These are phyloP conservation scores for Trametes elegans DNA, from an alignment of 768 basidiomycete species.

Conservation along the genomic window DNA sequence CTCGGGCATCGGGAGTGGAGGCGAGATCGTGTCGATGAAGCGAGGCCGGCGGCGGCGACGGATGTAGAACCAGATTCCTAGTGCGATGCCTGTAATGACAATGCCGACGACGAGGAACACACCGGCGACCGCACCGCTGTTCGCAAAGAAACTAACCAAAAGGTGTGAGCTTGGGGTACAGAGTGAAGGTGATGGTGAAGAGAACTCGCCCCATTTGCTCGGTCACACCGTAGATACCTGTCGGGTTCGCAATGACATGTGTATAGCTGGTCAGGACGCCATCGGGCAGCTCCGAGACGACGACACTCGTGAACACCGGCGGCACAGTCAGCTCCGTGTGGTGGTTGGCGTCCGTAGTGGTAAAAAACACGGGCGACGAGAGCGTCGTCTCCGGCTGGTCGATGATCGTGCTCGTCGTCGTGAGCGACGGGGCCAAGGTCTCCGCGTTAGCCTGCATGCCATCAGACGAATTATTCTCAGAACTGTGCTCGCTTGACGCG, in stretches of 20 bases:
- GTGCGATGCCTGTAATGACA: slow-evolving; percentile 43
- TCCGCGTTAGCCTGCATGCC: slow-evolving; percentile 23
- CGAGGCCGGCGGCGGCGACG: slow-evolving; percentile 38
- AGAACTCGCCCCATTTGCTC: slow-evolving; percentile 22
- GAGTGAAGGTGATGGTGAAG: not conserved
- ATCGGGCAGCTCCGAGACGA: slow-evolving; percentile 44
- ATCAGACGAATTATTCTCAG: slow-evolving; percentile 9
- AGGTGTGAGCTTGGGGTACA: not conserved
- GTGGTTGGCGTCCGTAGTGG: slow-evolving; percentile 39
- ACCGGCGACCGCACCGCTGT: slow-evolving; percentile 68
- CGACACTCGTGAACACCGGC: slow-evolving; percentile 44
- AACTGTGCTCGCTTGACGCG: slow-evolving; percentile 1
- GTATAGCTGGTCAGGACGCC: slow-evolving; percentile 49
- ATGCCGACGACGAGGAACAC: slow-evolving; percentile 72
- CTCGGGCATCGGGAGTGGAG: slow-evolving; percentile 23
- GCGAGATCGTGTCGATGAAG: slow-evolving; percentile 23
- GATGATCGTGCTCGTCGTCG: slow-evolving; percentile 41
- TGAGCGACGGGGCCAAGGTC: slow-evolving; percentile 20
- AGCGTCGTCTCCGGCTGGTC: slow-evolving; percentile 44
- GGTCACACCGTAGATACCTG: slow-evolving; percentile 30
- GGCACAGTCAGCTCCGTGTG: slow-evolving; percentile 42
- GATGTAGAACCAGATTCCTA: slow-evolving; percentile 39
- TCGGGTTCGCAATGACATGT: slow-evolving; percentile 52
- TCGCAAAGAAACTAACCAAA: slow-evolving; percentile 56
- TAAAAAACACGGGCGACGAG: slow-evolving; percentile 40